These are phyloP conservation scores for Trifolium dubium DNA, from an alignment of 306 rosid genomes.

Conservation along the genomic window DNA sequence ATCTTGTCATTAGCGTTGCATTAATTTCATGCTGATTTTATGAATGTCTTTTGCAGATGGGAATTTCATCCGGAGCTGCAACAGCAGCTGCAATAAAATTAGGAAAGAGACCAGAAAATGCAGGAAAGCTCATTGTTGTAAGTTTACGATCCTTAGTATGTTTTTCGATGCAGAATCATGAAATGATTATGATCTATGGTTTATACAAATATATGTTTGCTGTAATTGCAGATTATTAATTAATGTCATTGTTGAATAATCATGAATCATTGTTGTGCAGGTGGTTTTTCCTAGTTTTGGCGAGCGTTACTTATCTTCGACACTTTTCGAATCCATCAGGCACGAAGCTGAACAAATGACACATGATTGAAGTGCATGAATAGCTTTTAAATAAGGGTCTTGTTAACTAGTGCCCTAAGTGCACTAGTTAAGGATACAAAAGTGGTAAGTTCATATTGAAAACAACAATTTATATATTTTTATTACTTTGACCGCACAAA, in stretches of 20 bases:
- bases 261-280: conserved; percentile 45
- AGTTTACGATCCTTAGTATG: conserved; percentile 36
- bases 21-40: background rate
- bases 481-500: no score
- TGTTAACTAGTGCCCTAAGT: no score
- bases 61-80: conserved; percentile 91
- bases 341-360: conserved; percentile 68
- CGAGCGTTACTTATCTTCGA: conserved; percentile 66
- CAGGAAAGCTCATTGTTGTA: conserved; percentile 78
- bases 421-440: no score
- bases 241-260: conserved; percentile 9
- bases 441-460: no score
- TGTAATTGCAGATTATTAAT: background rate
- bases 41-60: conserved; percentile 57
- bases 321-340: conserved; percentile 62
- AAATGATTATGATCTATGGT: background rate
- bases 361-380: conserved; percentile 38
- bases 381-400: background rate
- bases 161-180: conserved; percentile 16
- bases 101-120: conserved; percentile 73
- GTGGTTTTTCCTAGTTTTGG: conserved; percentile 68
- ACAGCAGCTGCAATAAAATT: conserved; percentile 70
- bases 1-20: background rate
- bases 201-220: conserved; percentile 1
- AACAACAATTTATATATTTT: no score